phyloP scores from a whole-genome alignment of 306 rosid species.

The Fagus sylvatica region DNA sequence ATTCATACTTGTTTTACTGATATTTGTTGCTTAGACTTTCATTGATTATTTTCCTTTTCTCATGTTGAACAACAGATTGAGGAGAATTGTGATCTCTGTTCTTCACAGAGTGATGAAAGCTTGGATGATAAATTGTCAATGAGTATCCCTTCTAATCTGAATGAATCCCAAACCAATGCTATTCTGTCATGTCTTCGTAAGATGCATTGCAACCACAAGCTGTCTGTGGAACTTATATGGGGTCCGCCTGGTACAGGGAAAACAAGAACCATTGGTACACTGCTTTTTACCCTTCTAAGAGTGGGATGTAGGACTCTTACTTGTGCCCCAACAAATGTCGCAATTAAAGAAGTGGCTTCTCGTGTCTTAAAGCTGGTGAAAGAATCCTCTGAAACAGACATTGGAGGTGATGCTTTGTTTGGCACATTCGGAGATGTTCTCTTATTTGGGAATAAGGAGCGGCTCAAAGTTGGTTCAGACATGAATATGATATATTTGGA shows the following conservation, averaged over 20 bases:
- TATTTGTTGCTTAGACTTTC: not conserved
- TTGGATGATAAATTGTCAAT: conserved; percentile 1
- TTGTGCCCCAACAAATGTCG: conserved; percentile 82
- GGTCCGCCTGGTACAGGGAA: conserved; percentile 92
- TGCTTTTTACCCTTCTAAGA: conserved; percentile 44
- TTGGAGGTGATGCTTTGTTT: conserved; percentile 19
- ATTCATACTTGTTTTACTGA: not conserved
- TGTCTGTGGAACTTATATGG: conserved; percentile 64
- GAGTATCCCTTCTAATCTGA: conserved; percentile 33
- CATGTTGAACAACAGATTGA: conserved; percentile 34
- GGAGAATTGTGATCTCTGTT: conserved; percentile 28
- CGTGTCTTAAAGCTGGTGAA: conserved; percentile 48
- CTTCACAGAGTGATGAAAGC: not conserved
- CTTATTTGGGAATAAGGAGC: conserved; percentile 63
- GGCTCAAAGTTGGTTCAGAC: conserved; percentile 55
- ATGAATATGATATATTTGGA: conserved; percentile 59
- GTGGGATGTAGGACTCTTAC: conserved; percentile 54
- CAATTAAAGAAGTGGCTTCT: conserved; percentile 66
- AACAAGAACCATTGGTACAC: conserved; percentile 53
- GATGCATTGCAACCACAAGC: conserved; percentile 25
- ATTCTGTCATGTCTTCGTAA: conserved; percentile 52
- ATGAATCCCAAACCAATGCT: conserved; percentile 56
- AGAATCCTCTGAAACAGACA: conserved; percentile 19
- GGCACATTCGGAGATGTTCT: conserved; percentile 57
- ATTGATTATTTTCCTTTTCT: conserved; percentile 10